Conservation (phyloP, 495 filamentous ascomycete genomes). For the Tuber indicum region DNA sequence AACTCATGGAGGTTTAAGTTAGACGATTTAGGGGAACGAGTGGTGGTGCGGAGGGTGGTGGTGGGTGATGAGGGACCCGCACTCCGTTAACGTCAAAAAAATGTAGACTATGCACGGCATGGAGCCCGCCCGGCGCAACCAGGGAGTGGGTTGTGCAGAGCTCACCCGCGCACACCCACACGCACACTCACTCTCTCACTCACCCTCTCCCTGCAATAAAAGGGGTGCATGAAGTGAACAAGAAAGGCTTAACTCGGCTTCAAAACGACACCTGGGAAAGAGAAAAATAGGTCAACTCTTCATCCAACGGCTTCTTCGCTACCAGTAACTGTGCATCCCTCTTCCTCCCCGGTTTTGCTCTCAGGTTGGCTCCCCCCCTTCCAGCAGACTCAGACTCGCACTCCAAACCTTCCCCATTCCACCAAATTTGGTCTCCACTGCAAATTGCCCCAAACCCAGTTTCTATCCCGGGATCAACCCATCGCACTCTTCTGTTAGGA, state of each 20-base stretch:
- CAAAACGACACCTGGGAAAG: background rate
- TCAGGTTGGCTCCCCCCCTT: background rate
- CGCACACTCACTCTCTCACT: background rate
- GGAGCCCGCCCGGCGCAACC: background rate
- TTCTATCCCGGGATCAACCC: background rate
- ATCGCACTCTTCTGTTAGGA: background rate
- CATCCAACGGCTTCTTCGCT: background rate
- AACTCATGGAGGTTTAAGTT: background rate
- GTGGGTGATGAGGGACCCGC: background rate
- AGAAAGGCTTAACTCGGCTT: background rate
- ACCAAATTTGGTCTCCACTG: background rate
- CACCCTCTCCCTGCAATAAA: background rate
- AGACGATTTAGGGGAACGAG: background rate
- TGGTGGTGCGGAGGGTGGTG: background rate
- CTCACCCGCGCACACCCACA: background rate
- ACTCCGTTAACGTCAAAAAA: background rate
- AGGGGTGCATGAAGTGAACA: background rate
- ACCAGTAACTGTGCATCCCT: background rate
- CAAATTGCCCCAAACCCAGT: background rate
- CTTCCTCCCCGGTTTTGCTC: background rate
- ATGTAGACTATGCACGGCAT: background rate
- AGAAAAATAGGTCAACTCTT: background rate
- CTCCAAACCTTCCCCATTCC: background rate
- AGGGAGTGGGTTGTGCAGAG: background rate
- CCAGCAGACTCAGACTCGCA: background rate